Conservation (phyloP, 176 grass and related monocot genomes). For the Sorghum bicolor region DNA sequence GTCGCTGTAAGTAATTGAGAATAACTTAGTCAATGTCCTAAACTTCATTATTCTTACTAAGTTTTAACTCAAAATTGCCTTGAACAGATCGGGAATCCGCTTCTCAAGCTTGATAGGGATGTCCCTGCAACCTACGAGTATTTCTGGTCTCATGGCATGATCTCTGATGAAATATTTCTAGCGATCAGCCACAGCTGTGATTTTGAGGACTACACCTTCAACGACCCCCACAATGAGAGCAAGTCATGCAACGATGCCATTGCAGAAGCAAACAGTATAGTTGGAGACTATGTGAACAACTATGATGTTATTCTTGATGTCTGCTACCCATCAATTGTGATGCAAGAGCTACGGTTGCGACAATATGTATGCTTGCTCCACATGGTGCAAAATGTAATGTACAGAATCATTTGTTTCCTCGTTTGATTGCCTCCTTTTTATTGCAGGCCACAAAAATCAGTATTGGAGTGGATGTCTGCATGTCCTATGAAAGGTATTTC, state of each 20-base stretch:
- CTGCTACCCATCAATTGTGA: constrained; percentile 92
- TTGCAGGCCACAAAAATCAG: constrained; percentile 81
- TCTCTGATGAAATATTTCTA: constrained; percentile 89
- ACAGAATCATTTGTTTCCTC: constrained; percentile 7
- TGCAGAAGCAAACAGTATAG: constrained; percentile 52
- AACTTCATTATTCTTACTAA: neutral
- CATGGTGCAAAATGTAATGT: neutral
- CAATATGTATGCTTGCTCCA: constrained; percentile 73
- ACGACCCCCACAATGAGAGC: constrained; percentile 61
- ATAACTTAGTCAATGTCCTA: neutral
- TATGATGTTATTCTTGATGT: constrained; percentile 94
- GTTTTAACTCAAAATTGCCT: constrained; percentile 1
- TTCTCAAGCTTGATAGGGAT: constrained; percentile 92
- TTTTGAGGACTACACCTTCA: constrained; percentile 91
- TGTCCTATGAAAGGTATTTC: constrained; percentile 80
- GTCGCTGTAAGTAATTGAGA: constrained; percentile 59
- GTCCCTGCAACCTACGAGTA: constrained; percentile 85
- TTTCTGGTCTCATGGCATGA: constrained; percentile 99
- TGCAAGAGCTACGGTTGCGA: constrained; percentile 80
- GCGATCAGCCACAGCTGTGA: constrained; percentile 69
- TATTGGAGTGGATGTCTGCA: constrained; percentile 85
- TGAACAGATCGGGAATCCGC: constrained; percentile 86
- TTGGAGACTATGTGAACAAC: constrained; percentile 81
- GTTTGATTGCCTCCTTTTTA: neutral
- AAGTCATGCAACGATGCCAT: constrained; percentile 81